These are phyloP conservation scores for Tilletiaria anomala DNA, from an alignment of 1,284 basidiomycete genomes.

Conservation along the genomic window DNA sequence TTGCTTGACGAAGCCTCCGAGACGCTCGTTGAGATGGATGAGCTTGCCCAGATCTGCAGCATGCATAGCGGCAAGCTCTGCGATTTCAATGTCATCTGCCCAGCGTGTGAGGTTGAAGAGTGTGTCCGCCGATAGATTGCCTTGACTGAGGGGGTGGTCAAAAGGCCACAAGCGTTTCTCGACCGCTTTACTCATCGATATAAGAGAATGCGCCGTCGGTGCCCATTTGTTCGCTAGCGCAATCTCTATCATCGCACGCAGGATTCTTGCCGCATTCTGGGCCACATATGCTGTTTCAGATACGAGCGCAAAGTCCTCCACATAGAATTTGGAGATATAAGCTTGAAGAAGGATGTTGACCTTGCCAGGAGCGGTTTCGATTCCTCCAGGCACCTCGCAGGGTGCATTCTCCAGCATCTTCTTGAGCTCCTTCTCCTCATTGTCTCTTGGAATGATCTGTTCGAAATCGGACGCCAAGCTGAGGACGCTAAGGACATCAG, in stretches of 20 bases:
- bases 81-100: slow-evolving; percentile 67
- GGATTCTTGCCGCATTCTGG: slow-evolving; percentile 79
- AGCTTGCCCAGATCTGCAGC: slow-evolving; percentile 65
- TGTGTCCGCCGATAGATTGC: slow-evolving; percentile 53
- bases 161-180: slow-evolving; percentile 79
- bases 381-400: slow-evolving; percentile 46
- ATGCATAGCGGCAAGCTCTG: slow-evolving; percentile 61
- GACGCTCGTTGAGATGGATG: slow-evolving; percentile 70
- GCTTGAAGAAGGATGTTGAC: slow-evolving; percentile 91
- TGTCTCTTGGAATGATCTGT: slow-evolving; percentile 84
- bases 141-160: slow-evolving; percentile 63
- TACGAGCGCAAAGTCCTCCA: slow-evolving; percentile 92
- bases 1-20: slow-evolving; percentile 63
- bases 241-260: slow-evolving; percentile 84
- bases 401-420: slow-evolving; percentile 50
- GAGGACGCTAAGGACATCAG: slow-evolving; percentile 74
- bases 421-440: slow-evolving; percentile 71
- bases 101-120: slow-evolving; percentile 65
- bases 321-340: slow-evolving; percentile 61
- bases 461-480: slow-evolving; percentile 90
- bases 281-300: slow-evolving; percentile 78
- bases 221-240: slow-evolving; percentile 85
- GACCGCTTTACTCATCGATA: slow-evolving; percentile 69
- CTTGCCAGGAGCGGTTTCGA: slow-evolving; percentile 69
- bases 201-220: slow-evolving; percentile 60